These are phyloP conservation scores for Melampsora allii-populina DNA, from an alignment of 1,284 basidiomycete species.

Conservation along the genomic window DNA sequence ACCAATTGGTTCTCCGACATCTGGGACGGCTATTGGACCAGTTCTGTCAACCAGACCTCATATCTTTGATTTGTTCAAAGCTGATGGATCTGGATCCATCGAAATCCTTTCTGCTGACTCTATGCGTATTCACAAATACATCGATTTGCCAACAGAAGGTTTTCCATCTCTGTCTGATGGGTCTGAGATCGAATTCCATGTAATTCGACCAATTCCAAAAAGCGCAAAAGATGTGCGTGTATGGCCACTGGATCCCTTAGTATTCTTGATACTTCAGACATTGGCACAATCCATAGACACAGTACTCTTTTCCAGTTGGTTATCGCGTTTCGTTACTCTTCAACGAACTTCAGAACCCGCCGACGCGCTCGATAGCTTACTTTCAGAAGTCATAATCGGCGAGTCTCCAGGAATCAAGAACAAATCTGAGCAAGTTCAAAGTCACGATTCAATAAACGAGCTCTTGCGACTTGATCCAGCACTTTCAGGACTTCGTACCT, in stretches of 20 bases:
- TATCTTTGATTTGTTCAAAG: slow-evolving; percentile 64
- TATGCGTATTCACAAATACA: slow-evolving; percentile 17
- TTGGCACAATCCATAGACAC: slow-evolving; percentile 35
- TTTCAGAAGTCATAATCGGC: slow-evolving; percentile 22
- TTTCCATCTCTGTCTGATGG: slow-evolving; percentile 11
- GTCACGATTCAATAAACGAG: neutral
- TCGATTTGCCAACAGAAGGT: slow-evolving; percentile 21
- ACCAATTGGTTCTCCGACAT: slow-evolving; percentile 50
- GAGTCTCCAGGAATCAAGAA: slow-evolving; percentile 1
- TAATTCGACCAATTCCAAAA: neutral
- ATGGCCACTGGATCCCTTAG: slow-evolving; percentile 30
- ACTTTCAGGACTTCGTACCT: slow-evolving; percentile 5
- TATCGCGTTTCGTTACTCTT: slow-evolving; percentile 19
- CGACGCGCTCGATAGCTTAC: slow-evolving; percentile 8
- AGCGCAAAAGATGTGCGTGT: slow-evolving; percentile 14
- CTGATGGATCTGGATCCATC: slow-evolving; percentile 15
- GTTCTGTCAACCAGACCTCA: slow-evolving; percentile 63
- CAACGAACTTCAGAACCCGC: neutral
- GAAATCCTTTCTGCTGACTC: slow-evolving; percentile 41
- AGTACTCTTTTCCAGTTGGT: slow-evolving; percentile 9
- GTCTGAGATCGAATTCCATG: slow-evolving; percentile 33
- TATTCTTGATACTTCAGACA: slow-evolving; percentile 22
- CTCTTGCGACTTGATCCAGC: slow-evolving; percentile 25
- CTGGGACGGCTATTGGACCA: slow-evolving; percentile 60
- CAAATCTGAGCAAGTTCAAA: neutral